Evolutionary conservation across 2,329 filamentous ascomycete genomes (phyloP).

Genomic region (Colletotrichum kahawae): DNA sequence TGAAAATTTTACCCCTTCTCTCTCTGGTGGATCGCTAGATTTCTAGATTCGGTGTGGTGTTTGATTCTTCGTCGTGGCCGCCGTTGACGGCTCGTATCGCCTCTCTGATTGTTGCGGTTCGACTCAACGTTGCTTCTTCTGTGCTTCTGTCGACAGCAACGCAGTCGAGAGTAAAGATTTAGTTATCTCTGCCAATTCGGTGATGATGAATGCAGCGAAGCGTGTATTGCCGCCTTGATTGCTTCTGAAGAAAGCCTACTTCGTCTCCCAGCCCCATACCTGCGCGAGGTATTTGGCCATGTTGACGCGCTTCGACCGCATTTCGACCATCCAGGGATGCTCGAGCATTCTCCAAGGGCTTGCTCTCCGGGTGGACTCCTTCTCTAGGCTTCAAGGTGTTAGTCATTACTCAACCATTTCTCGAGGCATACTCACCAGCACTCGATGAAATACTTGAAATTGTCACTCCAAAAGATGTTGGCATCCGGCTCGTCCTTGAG

Average conservation of each 20-base stretch:
- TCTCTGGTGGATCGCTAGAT: neutral
- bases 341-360: slow-evolving; percentile 99
- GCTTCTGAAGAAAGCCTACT: slow-evolving; percentile 1
- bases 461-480: slow-evolving; percentile 92
- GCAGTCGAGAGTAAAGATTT: neutral
- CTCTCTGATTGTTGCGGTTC: neutral
- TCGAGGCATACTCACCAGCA: slow-evolving; percentile 79
- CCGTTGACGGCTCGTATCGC: neutral
- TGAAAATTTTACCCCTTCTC: neutral
- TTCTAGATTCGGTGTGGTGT: neutral
- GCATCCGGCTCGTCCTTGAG: slow-evolving; percentile 93
- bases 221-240: neutral
- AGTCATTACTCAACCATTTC: neutral
- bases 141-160: neutral
- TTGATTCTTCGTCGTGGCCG: neutral
- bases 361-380: slow-evolving; percentile 84
- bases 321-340: slow-evolving; percentile 98
- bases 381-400: slow-evolving; percentile 74
- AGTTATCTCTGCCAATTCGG: neutral
- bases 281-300: slow-evolving; percentile 93
- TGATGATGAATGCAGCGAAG: neutral
- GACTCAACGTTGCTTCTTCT: neutral
- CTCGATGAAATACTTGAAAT: slow-evolving; percentile 99
- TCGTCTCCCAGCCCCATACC: slow-evolving; percentile 96
- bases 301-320: slow-evolving; percentile 94